phyloP scores from a whole-genome alignment of 352 stramenopile species.

The Globisporangium irregulare region DNA sequence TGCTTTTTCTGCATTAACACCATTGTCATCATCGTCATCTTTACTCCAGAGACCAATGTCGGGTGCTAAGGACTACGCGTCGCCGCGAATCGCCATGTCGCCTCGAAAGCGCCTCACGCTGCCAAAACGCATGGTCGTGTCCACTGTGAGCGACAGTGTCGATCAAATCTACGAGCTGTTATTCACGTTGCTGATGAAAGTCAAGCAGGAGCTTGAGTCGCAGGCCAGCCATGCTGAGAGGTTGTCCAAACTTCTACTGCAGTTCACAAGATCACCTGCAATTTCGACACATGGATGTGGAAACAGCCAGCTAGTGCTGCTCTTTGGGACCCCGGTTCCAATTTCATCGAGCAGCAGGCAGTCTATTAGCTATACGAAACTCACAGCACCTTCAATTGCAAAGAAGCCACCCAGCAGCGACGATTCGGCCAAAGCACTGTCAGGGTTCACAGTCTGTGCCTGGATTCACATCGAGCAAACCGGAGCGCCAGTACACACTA shows the following conservation, averaged over 20 bases:
- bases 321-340: slow-evolving; percentile 9
- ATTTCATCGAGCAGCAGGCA: slow-evolving; percentile 3
- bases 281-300: background rate
- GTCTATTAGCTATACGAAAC: background rate
- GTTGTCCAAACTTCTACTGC: background rate
- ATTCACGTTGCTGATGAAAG: slow-evolving; percentile 30
- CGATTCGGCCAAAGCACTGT: background rate
- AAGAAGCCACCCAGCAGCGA: background rate
- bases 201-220: slow-evolving; percentile 16
- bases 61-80: slow-evolving; percentile 19
- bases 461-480: slow-evolving; percentile 19
- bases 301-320: background rate
- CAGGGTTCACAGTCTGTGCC: background rate
- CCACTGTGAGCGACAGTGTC: slow-evolving; percentile 38
- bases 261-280: background rate
- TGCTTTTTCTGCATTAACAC: background rate
- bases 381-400: background rate
- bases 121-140: slow-evolving; percentile 36
- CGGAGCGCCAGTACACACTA: background rate
- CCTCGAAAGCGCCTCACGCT: slow-evolving; percentile 47
- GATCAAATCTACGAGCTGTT: slow-evolving; percentile 37
- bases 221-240: background rate
- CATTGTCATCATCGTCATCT: background rate
- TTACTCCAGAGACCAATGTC: background rate
- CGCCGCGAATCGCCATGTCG: slow-evolving; percentile 28